Evolutionary conservation across 2,329 filamentous ascomycete genomes (phyloP), one percentile per base, ranked within the genome.

Genomic region (Phialophora chinensis): DNA sequence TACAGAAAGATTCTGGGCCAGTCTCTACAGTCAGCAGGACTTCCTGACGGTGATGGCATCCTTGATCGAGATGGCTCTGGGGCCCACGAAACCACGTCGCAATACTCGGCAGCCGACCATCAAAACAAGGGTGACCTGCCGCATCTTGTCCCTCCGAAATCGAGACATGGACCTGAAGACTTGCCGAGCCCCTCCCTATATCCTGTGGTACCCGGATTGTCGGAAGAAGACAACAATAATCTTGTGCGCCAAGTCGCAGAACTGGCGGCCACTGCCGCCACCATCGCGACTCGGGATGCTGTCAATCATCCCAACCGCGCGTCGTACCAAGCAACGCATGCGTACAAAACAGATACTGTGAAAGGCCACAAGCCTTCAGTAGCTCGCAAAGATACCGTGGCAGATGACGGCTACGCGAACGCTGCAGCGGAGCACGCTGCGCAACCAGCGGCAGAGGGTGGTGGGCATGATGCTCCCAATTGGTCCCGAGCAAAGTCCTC

Each of bases 401-500:
- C 76, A 20, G 79, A 76, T 11, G 73, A 79, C 50, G 71, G 74
- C 3, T 79, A 80, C 6, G 82, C 84, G 12, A 76, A 79, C 42
- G 86, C 87, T 47, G 84, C 85, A 35, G 74, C 76, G 20, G 80
- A 76, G 29, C 71, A 78, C 59, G 66, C 73, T 55, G 64, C 54
- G 47, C 65, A 60, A n/a, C 56, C 60, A 12, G n/a, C 82, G 60
- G 75, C 76, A 49, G 80, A 64, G 54, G 55, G 81, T 60, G 91
- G 91, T 54, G 93, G 94, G 0, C 96, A 99, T 74, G 95, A 99
- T 78, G 95, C 95, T n/a, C 95, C 95, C 4, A 99, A 99, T 77
- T 99, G 95, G 95, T 92, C 94, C 74, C 89, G 93, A 68, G 87
- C 86, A 61, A 98, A 98, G 85, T 97, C 92, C 82, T 86, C 92